Evolutionary conservation across 2,329 filamentous ascomycete genomes (phyloP).

Genomic region (Aphanoascus verrucosus): DNA sequence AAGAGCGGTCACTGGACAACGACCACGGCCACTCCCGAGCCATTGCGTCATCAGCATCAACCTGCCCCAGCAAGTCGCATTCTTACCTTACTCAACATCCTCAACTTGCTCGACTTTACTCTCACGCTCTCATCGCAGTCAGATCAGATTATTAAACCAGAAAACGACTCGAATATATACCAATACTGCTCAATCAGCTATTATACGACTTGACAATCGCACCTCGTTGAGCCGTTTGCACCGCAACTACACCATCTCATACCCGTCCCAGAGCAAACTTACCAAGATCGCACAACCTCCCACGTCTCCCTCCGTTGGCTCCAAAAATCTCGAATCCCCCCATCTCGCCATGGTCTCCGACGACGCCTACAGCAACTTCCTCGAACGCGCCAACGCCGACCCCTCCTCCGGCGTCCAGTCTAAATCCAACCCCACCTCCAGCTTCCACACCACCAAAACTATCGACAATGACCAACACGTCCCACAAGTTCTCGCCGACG

Average conservation of each 20-base stretch:
- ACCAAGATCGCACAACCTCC: background rate
- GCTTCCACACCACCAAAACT: constrained; percentile 11
- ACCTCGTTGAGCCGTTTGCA: no score
- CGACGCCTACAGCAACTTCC: constrained; percentile 71
- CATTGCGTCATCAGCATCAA: constrained; percentile 10
- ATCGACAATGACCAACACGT: constrained; percentile 41
- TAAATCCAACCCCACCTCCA: constrained; percentile 14
- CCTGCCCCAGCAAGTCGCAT: background rate
- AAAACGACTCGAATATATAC: no score
- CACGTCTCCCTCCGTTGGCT: background rate
- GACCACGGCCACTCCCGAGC: background rate
- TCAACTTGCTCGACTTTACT: background rate
- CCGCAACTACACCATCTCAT: background rate
- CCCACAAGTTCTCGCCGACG: constrained; percentile 48
- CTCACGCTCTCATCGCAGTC: background rate
- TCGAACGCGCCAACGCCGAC: constrained; percentile 77
- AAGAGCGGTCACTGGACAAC: background rate
- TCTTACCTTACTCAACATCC: background rate
- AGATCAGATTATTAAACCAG: no score
- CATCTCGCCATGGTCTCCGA: constrained; percentile 46
- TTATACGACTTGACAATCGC: background rate
- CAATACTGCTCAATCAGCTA: background rate
- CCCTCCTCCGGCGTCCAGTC: constrained; percentile 25
- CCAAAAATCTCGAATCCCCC: background rate
- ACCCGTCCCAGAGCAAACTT: background rate